Percentiles rank a stretch among this genome's conserved stretches.
These are phyloP conservation scores for Taphrina populina DNA, from an alignment of 1,139 yeast genomes.

Conservation along the genomic window DNA sequence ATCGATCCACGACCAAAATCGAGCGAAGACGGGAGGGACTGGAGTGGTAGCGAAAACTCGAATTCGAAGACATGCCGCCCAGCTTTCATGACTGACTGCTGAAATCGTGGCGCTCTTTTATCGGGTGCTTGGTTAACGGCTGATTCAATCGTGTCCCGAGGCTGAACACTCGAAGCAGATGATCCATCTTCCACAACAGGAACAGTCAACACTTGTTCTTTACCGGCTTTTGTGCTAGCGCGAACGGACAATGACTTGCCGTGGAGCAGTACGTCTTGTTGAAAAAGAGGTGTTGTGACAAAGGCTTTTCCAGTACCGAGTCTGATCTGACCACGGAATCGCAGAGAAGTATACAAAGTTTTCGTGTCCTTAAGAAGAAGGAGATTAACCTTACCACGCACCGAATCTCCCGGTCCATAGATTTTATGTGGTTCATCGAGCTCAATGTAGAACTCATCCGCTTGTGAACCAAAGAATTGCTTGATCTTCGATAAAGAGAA, in stretches of 20 bases:
- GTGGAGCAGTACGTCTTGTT: conserved; percentile 2
- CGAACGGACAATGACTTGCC: too few relatives aligned
- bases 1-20: conserved; percentile 85
- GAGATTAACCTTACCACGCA: conserved; percentile 47
- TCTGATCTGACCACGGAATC: conserved; percentile 43
- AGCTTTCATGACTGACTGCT: conserved; percentile 48
- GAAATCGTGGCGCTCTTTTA: neutral
- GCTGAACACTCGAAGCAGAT: neutral
- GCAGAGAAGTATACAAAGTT: conserved; percentile 41
- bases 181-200: neutral
- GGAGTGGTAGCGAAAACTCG: conserved; percentile 70
- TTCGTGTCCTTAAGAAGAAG: conserved; percentile 42
- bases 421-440: conserved; percentile 71
- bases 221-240: neutral
- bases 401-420: conserved; percentile 66
- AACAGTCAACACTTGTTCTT: neutral
- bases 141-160: neutral
- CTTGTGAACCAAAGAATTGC: conserved; percentile 2
- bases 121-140: neutral
- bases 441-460: conserved; percentile 62
- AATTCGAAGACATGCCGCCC: conserved; percentile 91
- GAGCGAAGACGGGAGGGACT: conserved; percentile 68
- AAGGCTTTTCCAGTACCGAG: conserved; percentile 41
- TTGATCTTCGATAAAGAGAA: too few relatives aligned
- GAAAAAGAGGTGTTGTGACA: conserved; percentile 11